Conservation (phyloP, 2,329 filamentous ascomycete genomes). For the Neocucurbitaria cava region DNA sequence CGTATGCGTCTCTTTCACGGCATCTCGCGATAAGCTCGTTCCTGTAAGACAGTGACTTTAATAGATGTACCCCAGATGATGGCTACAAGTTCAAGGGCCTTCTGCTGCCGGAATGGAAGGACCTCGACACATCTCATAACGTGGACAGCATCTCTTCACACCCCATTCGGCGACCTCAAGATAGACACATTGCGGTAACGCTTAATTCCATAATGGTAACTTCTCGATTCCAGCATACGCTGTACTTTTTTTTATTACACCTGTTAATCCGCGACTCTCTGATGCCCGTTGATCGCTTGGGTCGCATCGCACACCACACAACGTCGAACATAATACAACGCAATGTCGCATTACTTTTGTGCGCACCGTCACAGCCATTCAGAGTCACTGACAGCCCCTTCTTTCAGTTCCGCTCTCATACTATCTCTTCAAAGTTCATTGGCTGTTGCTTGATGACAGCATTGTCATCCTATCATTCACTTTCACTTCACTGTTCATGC, state of each 20-base stretch:
- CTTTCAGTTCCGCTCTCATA: not conserved
- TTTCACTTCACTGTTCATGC: constrained; percentile 20
- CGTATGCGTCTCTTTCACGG: not conserved
- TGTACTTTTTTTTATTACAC: not conserved
- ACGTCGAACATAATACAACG: not conserved
- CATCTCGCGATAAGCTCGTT: not conserved
- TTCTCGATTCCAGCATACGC: too few species aligned
- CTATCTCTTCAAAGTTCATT: constrained; percentile 6
- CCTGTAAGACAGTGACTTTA: not conserved
- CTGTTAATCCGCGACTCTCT: not conserved
- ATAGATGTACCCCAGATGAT: not conserved
- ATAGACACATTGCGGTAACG: too few species aligned
- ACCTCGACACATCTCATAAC: not conserved
- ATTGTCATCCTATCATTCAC: constrained; percentile 21
- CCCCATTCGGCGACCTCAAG: not conserved
- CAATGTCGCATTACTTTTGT: not conserved
- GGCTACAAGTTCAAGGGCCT: not conserved
- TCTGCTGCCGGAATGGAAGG: not conserved
- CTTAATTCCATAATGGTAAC: too few species aligned
- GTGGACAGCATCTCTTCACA: not conserved
- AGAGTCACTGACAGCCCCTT: not conserved
- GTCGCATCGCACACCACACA: not conserved
- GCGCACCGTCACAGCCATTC: not conserved
- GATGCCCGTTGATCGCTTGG: not conserved
- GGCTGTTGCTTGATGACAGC: constrained; percentile 2